phyloP scores from a whole-genome alignment of 108 stramenopile genomes.

The Cyclostephanos tholiformis region DNA sequence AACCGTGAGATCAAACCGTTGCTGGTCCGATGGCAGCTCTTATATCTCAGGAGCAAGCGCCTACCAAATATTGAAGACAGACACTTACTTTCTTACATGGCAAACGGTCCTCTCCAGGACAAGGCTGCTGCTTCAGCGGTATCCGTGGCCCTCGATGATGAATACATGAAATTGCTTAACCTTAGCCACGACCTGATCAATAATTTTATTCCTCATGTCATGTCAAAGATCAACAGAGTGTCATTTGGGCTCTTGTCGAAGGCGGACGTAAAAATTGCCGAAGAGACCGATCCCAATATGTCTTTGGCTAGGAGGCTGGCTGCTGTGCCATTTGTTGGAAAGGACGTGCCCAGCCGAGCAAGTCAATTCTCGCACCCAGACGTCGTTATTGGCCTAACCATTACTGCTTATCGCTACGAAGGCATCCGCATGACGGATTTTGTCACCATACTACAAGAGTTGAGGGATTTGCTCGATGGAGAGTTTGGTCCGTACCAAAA shows the following conservation, averaged over 20 bases:
- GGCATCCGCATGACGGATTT: conserved; percentile 94
- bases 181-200: conserved; percentile 92
- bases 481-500: conserved; percentile 96
- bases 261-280: conserved; percentile 68
- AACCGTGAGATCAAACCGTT: conserved; percentile 84
- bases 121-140: conserved; percentile 79
- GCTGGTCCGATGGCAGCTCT: conserved; percentile 94
- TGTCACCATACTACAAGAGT: conserved; percentile 76
- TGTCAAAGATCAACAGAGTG: conserved; percentile 98
- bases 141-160: conserved; percentile 92
- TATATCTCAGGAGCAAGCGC: conserved; percentile 90
- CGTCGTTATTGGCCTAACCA: conserved; percentile 97
- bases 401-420: conserved; percentile 97
- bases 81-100: conserved; percentile 91
- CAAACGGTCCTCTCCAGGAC: conserved; percentile 84
- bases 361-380: conserved; percentile 99
- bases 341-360: conserved; percentile 96
- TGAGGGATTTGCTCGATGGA: conserved; percentile 91
- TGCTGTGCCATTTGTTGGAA: conserved; percentile 98
- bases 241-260: conserved; percentile 90
- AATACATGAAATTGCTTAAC: conserved; percentile 98
- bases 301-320: conserved; percentile 91
- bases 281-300: conserved; percentile 83
- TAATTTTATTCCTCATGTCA: conserved; percentile 90
- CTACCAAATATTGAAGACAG: conserved; percentile 91